Conservation (phyloP, 768 basidiomycete species). For the Polyporus arcularius region DNA sequence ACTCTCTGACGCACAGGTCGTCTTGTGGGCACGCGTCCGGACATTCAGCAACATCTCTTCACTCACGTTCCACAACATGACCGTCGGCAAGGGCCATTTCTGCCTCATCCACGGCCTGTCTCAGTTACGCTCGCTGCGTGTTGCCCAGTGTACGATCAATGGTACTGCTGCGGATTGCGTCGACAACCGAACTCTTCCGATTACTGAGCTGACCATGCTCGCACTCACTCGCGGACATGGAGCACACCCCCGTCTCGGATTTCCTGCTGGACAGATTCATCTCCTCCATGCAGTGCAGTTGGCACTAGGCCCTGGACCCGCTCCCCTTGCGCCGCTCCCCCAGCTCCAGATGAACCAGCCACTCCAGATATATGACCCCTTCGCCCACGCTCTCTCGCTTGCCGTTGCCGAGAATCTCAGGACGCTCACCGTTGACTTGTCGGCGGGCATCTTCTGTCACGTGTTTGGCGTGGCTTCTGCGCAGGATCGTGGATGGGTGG, state of each 20-base stretch:
- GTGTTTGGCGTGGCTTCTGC: conserved; percentile 22
- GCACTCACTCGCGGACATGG: conserved; percentile 27
- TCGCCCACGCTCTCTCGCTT: too few relatives aligned
- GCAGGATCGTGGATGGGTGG: conserved; percentile 8
- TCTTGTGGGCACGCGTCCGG: conserved; percentile 20
- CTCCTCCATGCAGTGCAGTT: too few relatives aligned
- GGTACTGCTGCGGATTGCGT: conserved; percentile 12
- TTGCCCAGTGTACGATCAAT: conserved; percentile 42
- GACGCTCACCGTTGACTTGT: too few relatives aligned
- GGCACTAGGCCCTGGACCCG: too few relatives aligned
- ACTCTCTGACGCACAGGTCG: background rate
- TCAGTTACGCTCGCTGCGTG: conserved; percentile 37
- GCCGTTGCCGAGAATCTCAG: too few relatives aligned
- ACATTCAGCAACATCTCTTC: conserved; percentile 40
- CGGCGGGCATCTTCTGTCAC: background rate
- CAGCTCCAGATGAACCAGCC: too few relatives aligned
- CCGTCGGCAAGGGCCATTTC: conserved; percentile 39
- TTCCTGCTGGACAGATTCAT: too few relatives aligned
- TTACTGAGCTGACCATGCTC: conserved; percentile 44
- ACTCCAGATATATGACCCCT: too few relatives aligned
- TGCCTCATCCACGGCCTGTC: conserved; percentile 39
- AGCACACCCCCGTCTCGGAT: too few relatives aligned
- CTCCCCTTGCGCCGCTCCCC: too few relatives aligned
- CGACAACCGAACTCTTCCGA: conserved; percentile 37
- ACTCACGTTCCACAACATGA: conserved; percentile 39